Percentiles rank a stretch among this genome's conserved stretches.
phyloP scores from a whole-genome alignment of 116 monocot genomes.

The Cymodocea nodosa region DNA sequence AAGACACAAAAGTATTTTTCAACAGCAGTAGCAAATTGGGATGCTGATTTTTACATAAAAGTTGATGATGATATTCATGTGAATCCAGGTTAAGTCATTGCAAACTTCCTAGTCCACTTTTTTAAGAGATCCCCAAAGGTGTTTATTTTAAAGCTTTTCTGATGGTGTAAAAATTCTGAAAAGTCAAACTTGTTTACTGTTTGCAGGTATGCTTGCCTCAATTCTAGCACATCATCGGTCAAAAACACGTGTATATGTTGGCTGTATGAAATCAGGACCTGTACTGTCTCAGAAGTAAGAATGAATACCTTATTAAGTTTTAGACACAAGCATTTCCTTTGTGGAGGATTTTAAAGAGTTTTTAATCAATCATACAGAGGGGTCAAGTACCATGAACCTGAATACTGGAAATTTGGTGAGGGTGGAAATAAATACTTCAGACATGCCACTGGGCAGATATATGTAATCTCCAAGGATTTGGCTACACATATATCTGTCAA shows the following conservation, averaged over 20 bases:
- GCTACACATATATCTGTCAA: slow-evolving; percentile 86
- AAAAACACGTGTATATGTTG: slow-evolving; percentile 57
- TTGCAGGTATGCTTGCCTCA: slow-evolving; percentile 44
- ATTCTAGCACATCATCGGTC: slow-evolving; percentile 42
- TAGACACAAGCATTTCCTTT: background rate
- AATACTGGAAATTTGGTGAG: slow-evolving; percentile 95
- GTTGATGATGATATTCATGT: slow-evolving; percentile 84
- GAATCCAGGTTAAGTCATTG: slow-evolving; percentile 38
- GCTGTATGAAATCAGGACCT: slow-evolving; percentile 82
- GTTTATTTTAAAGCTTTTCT: background rate
- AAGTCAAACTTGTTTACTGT: background rate
- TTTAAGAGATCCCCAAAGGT: background rate
- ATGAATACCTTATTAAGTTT: background rate
- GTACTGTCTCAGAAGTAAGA: slow-evolving; percentile 60
- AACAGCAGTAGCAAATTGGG: slow-evolving; percentile 54
- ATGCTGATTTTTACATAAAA: slow-evolving; percentile 89
- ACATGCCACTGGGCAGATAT: slow-evolving; percentile 91
- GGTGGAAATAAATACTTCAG: slow-evolving; percentile 90
- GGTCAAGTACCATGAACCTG: slow-evolving; percentile 86
- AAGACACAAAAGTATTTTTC: slow-evolving; percentile 78
- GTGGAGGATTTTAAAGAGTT: too few relatives aligned
- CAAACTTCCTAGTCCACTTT: background rate
- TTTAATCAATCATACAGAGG: slow-evolving; percentile 10
- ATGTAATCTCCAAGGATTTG: slow-evolving; percentile 77
- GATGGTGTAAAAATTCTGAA: too few relatives aligned